Conservation (phyloP, 352 stramenopile species). For the Phytophthora niederhauseri region DNA sequence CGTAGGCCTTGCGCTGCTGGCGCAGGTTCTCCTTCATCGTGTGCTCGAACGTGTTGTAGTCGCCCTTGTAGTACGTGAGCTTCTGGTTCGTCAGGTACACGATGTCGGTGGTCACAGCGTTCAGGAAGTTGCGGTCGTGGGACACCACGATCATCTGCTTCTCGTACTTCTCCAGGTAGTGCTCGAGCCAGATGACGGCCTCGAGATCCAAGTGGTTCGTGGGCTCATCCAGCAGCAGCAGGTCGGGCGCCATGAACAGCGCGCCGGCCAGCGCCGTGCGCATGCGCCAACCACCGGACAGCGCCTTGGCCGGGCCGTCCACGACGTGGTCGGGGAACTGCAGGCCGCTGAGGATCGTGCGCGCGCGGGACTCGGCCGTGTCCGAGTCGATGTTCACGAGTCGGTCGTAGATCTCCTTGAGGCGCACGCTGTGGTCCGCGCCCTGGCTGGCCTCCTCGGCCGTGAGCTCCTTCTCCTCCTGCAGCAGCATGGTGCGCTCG, state of each 20-base stretch:
- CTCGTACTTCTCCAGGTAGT: constrained; percentile 91
- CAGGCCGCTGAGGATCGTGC: constrained; percentile 93
- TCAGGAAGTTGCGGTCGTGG: constrained; percentile 97
- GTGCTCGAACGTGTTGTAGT: constrained; percentile 98
- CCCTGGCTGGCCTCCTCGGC: constrained; percentile 28
- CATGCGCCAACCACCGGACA: constrained; percentile 96
- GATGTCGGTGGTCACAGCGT: constrained; percentile 96
- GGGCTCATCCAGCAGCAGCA: constrained; percentile 96
- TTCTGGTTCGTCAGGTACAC: constrained; percentile 94
- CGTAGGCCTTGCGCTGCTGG: constrained; percentile 92
- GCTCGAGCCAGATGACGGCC: constrained; percentile 92
- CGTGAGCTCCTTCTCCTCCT: constrained; percentile 94
- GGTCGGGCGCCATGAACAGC: constrained; percentile 95
- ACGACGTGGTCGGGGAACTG: constrained; percentile 95
- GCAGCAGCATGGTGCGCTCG: constrained; percentile 91
- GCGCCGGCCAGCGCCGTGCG: constrained; percentile 94
- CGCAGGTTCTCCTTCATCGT: constrained; percentile 94
- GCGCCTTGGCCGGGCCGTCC: constrained; percentile 87
- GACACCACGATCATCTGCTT: constrained; percentile 97
- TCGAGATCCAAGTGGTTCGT: constrained; percentile 94
- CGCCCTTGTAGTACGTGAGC: constrained; percentile 94
- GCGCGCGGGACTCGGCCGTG: constrained; percentile 89
- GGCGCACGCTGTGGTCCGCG: constrained; percentile 54
- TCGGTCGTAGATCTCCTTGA: constrained; percentile 88
- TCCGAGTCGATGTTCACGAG: constrained; percentile 92